phyloP scores from a whole-genome alignment of 768 basidiomycete species.

The Aureoboletus auriporus region DNA sequence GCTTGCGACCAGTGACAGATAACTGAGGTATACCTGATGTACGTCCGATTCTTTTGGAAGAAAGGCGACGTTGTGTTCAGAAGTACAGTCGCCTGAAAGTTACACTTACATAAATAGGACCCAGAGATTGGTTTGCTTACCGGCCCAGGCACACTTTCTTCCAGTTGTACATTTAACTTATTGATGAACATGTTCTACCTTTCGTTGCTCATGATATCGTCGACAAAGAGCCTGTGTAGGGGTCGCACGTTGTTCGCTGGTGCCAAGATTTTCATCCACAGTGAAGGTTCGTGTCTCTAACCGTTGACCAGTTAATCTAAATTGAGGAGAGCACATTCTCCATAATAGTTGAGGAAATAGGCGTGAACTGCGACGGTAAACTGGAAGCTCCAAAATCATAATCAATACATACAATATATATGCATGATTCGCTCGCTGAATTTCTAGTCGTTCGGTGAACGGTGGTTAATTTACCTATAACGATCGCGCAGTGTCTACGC shows the following conservation, averaged over 20 bases:
- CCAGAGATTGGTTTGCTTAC: slow-evolving; percentile 30
- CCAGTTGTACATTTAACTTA: slow-evolving; percentile 46
- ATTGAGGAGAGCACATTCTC: slow-evolving; percentile 41
- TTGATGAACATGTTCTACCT: slow-evolving; percentile 45
- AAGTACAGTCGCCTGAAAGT: slow-evolving; percentile 48
- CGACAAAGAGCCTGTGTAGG: slow-evolving; percentile 50
- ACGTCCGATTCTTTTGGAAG: slow-evolving; percentile 46
- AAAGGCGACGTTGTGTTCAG: slow-evolving; percentile 59
- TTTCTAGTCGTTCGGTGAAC: neutral
- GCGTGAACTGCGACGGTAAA: slow-evolving; percentile 25
- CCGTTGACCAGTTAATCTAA: slow-evolving; percentile 30
- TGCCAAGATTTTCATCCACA: slow-evolving; percentile 35
- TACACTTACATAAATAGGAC: neutral
- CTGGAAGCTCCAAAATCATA: neutral
- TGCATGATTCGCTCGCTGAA: slow-evolving; percentile 28
- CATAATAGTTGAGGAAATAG: slow-evolving; percentile 41
- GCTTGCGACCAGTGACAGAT: slow-evolving; percentile 38
- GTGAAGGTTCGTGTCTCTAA: slow-evolving; percentile 28
- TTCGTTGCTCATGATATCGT: slow-evolving; percentile 39
- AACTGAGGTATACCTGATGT: slow-evolving; percentile 37
- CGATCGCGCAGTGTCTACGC: slow-evolving; percentile 15
- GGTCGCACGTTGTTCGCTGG: slow-evolving; percentile 40
- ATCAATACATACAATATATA: slow-evolving; percentile 20
- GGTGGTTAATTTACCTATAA: slow-evolving; percentile 16
- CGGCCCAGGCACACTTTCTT: slow-evolving; percentile 49